Percentiles rank a stretch among this genome's conserved stretches.
These are phyloP conservation scores for Vaccinium corymbosum DNA, from an alignment of 148 eudicot genomes.

Conservation along the genomic window DNA sequence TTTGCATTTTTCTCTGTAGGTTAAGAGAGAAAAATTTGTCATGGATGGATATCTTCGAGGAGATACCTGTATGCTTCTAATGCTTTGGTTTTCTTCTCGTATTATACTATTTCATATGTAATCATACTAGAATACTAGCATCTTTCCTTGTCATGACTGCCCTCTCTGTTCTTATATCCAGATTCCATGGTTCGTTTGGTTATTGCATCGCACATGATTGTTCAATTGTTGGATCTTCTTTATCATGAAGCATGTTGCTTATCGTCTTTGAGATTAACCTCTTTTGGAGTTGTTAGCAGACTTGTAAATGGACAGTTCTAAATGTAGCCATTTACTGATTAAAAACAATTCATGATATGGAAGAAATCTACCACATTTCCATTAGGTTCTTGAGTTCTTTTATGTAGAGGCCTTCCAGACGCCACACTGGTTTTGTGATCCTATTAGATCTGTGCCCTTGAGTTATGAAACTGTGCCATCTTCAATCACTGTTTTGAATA, in stretches of 20 bases:
- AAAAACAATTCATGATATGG: not conserved
- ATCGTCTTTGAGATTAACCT: not conserved
- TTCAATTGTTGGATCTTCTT: not conserved
- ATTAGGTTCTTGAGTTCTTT: not conserved
- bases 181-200: not conserved
- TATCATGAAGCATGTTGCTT: not conserved
- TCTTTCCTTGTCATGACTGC: conserved; percentile 8
- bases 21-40: conserved; percentile 93
- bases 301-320: not conserved
- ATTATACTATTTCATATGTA: not conserved
- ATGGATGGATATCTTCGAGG: conserved; percentile 96
- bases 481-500: not conserved
- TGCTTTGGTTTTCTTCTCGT: not conserved
- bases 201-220: not conserved
- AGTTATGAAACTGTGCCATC: not conserved
- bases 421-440: not conserved
- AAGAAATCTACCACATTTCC: not conserved
- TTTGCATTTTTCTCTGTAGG: conserved; percentile 37
- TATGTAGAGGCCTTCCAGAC: not conserved
- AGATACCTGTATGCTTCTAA: conserved; percentile 73
- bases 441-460: not conserved
- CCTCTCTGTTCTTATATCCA: not conserved
- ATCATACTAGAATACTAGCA: not conserved
- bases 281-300: not conserved
- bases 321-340: not conserved